Evolutionary conservation across 2,329 filamentous ascomycete species (phyloP), one percentile per base, ranked within the genome.

Genomic region (Apiospora malaysiana): DNA sequence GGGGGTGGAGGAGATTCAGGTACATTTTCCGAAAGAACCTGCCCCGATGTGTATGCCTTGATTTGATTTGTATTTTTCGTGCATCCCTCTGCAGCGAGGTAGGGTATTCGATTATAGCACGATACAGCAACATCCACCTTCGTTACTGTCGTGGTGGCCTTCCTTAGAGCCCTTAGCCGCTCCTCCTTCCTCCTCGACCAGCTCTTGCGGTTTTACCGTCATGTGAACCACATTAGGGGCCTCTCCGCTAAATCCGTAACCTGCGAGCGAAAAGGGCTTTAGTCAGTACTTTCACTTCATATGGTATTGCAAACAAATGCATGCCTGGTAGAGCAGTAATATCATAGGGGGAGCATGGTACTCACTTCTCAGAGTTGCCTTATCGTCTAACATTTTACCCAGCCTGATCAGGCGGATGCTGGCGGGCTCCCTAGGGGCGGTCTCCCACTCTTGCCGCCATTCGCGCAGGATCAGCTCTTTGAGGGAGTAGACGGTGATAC

Each of bases 401-500:
- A 97, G 96, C 73, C 94, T 93, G 78, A 98, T 98, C 77, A 98
- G 83, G 68, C 95, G 88, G 84, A 98, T 98, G 73, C 92, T 93
- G 78, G 91, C 95, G 14, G 95, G 95, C 78, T 93, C 96, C 37
- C 92, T 90, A 1, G 95, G 95, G 78, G 93, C 91, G 21, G 91
- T 84, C 77, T 97, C 95, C 95, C 95, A 98, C 79, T 98, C 94
- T 76, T 91, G 91, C 75, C 94, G 88, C 95, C 95, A 98, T 81
- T 98, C 95, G 77, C 94, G 88, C 84, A 96, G 89, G 79, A 98
- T 97, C 78, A 98, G 85, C 83, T 98, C 94, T 82, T 98, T 98
- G 74, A 98, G 84, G 3, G 94, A 97, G 80, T 98, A 97, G 68
- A 97, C 92, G 75, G 93, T 97, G 82, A 98, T 94, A 79, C 92